Evolutionary conservation across 2,329 filamentous ascomycete species (phyloP).

Genomic region (Stagonosporopsis rhizophila): DNA sequence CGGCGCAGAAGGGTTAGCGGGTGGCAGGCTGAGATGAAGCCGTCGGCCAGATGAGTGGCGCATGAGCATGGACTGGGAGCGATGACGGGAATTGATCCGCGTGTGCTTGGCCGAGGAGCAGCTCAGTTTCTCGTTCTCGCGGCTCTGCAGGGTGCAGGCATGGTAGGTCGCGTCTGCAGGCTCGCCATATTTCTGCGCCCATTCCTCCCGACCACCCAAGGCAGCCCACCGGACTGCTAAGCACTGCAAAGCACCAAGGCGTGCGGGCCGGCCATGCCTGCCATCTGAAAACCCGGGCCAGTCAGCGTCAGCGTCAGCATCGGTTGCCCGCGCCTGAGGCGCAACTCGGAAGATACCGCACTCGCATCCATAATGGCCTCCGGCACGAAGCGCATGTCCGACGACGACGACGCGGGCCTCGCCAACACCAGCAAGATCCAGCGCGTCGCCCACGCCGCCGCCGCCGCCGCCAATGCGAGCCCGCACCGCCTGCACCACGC

Average conservation of each 20-base stretch:
- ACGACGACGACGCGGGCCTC: constrained; percentile 22
- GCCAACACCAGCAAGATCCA: constrained; percentile 38
- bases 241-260: neutral
- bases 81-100: constrained; percentile 17
- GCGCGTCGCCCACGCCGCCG: constrained; percentile 42
- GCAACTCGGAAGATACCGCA: constrained; percentile 20
- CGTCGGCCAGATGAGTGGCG: constrained; percentile 14
- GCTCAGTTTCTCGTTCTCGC: neutral
- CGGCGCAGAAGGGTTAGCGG: neutral
- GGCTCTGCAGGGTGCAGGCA: neutral
- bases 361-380: constrained; percentile 29
- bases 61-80: constrained; percentile 10
- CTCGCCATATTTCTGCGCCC: neutral
- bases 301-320: constrained; percentile 23
- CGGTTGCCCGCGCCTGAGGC: constrained; percentile 22
- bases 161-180: neutral
- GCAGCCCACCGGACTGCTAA: no score
- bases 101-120: constrained; percentile 17
- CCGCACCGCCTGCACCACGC: constrained; percentile 20
- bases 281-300: constrained; percentile 13
- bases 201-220: neutral
- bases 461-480: no score
- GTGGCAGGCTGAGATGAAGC: constrained; percentile 3
- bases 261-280: constrained; percentile 1
- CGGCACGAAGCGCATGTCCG: constrained; percentile 26